Conservation (phyloP, 768 basidiomycete species). For the Mycena pura region DNA sequence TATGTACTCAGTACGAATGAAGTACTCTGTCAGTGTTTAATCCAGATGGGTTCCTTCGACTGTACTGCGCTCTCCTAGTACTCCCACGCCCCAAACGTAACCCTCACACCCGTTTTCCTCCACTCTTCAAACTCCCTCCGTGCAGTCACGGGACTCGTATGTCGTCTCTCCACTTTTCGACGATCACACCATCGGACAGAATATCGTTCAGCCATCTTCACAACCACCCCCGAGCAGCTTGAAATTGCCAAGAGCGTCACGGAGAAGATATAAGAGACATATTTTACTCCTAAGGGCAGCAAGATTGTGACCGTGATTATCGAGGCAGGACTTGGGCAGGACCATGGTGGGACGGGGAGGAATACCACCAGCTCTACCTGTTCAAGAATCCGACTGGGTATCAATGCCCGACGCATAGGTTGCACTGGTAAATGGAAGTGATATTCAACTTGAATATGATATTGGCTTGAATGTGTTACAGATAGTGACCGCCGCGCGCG, state of each 20-base stretch:
- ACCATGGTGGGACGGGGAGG: background rate
- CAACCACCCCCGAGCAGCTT: background rate
- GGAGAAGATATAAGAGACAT: background rate
- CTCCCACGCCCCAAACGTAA: background rate
- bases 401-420: background rate
- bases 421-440: background rate
- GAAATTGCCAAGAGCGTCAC: background rate
- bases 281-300: background rate
- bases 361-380: background rate
- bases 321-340: no score
- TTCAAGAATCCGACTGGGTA: background rate
- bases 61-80: background rate
- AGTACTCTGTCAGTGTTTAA: background rate
- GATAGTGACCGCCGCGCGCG: no score
- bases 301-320: background rate
- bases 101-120: background rate
- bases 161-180: background rate
- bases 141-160: background rate
- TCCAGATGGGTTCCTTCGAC: background rate
- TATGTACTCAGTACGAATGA: background rate
- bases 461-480: no score
- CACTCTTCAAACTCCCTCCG: background rate
- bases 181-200: background rate
- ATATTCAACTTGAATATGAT: background rate
- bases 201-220: background rate